These are phyloP conservation scores for Nephelium lappaceum DNA, from an alignment of 345 rosid genomes.

Conservation along the genomic window DNA sequence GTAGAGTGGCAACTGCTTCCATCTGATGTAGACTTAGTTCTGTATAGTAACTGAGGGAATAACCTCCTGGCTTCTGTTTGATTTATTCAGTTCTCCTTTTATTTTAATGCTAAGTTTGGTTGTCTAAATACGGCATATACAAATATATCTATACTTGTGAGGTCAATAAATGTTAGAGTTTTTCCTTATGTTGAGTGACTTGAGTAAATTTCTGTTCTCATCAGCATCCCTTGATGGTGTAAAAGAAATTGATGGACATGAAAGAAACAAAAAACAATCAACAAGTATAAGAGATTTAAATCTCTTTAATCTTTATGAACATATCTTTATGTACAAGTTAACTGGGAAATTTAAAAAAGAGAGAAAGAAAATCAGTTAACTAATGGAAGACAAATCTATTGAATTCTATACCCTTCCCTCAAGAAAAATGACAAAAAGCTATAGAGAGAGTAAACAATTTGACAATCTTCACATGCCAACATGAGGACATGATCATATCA, in stretches of 20 bases:
- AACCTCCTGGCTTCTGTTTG: background rate
- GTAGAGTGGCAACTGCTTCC: constrained; percentile 7
- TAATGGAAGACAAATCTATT: background rate
- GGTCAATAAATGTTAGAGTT: constrained; percentile 23
- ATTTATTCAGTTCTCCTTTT: background rate
- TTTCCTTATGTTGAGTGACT: background rate
- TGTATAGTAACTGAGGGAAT: constrained; percentile 24
- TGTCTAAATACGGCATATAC: constrained; percentile 17
- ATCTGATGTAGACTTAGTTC: background rate
- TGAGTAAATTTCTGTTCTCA: background rate
- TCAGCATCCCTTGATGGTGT: background rate
- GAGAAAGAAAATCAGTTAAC: background rate
- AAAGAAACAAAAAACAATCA: background rate
- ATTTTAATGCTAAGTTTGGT: background rate
- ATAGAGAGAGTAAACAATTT: constrained; percentile 4
- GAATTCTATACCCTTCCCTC: constrained; percentile 10
- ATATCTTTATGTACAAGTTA: constrained; percentile 19
- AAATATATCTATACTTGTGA: background rate
- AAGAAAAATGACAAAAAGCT: constrained; percentile 9
- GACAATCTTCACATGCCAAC: background rate
- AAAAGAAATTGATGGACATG: background rate
- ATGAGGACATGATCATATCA: constrained; percentile 5
- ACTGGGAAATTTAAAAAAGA: background rate
- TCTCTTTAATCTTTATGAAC: background rate
- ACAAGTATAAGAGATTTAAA: background rate